Percentiles rank a stretch among this genome's conserved stretches.
Evolutionary conservation across 495 filamentous ascomycete genomes (phyloP).

Genomic region (Aspergillus cavernicola): DNA sequence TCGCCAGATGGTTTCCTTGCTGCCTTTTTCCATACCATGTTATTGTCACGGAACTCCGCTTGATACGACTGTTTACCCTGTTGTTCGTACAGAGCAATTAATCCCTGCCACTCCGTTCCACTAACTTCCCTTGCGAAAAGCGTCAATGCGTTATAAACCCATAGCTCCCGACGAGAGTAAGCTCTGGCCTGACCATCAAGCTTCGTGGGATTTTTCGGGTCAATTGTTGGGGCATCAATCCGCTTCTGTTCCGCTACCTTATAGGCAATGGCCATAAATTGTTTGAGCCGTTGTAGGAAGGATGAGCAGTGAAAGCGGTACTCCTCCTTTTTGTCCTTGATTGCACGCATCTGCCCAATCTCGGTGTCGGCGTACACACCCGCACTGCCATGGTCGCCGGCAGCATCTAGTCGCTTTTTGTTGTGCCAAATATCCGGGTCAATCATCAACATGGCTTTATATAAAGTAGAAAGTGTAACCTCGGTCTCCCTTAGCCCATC

Average conservation of each 20-base stretch:
- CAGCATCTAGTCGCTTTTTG: constrained; percentile 44
- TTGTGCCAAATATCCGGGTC: constrained; percentile 69
- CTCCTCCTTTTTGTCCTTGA: constrained; percentile 87
- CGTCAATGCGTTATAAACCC: constrained; percentile 79
- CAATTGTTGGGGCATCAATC: constrained; percentile 47
- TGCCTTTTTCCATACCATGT: constrained; percentile 76
- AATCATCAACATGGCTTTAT: constrained; percentile 92
- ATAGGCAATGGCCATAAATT: constrained; percentile 78
- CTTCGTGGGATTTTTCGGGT: constrained; percentile 40
- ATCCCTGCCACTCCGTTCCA: constrained; percentile 69
- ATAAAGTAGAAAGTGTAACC: constrained; percentile 69
- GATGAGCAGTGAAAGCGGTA: constrained; percentile 66
- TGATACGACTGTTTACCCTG: constrained; percentile 73
- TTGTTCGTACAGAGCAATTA: constrained; percentile 76
- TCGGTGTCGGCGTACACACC: constrained; percentile 70
- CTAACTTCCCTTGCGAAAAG: constrained; percentile 85
- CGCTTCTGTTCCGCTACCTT: constrained; percentile 67
- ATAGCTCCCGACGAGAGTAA: constrained; percentile 56
- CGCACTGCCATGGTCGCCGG: constrained; percentile 49
- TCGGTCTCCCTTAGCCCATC: constrained; percentile 75
- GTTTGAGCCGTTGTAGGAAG: constrained; percentile 74
- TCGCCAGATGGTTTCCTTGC: constrained; percentile 75
- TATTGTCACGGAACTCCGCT: constrained; percentile 75
- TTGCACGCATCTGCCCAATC: constrained; percentile 85
- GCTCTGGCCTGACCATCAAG: constrained; percentile 50